Evolutionary conservation across 768 basidiomycete genomes (phyloP).

Genomic region (Exsudoporus frostii): DNA sequence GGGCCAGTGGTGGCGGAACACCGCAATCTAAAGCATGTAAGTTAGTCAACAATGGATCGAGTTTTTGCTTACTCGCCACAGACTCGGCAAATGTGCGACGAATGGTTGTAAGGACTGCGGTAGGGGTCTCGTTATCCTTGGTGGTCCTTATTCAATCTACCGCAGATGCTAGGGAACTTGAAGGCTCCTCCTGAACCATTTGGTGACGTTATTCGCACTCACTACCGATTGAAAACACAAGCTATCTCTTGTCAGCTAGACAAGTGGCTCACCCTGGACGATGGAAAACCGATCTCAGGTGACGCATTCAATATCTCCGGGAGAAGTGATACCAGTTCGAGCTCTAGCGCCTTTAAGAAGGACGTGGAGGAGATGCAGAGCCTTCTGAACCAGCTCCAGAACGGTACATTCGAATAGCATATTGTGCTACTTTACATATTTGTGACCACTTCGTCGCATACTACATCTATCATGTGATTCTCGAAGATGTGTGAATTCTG

Average conservation of each 20-base stretch:
- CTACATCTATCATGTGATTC: slow-evolving; percentile 16
- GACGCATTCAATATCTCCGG: slow-evolving; percentile 51
- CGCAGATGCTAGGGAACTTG: slow-evolving; percentile 80
- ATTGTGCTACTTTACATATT: neutral
- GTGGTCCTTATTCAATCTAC: slow-evolving; percentile 10
- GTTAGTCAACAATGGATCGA: slow-evolving; percentile 18
- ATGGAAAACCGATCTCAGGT: slow-evolving; percentile 53
- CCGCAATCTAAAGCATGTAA: slow-evolving; percentile 75
- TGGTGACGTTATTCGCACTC: slow-evolving; percentile 81
- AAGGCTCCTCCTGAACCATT: slow-evolving; percentile 84
- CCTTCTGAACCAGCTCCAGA: slow-evolving; percentile 47
- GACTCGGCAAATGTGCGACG: slow-evolving; percentile 91
- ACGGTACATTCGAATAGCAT: slow-evolving; percentile 20
- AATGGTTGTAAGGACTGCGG: slow-evolving; percentile 89
- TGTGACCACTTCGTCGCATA: neutral
- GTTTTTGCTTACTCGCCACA: slow-evolving; percentile 30
- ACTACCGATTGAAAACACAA: slow-evolving; percentile 82
- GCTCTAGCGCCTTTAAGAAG: slow-evolving; percentile 58
- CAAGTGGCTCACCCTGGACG: slow-evolving; percentile 73
- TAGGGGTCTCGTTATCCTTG: slow-evolving; percentile 32
- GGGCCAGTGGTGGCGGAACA: slow-evolving; percentile 71
- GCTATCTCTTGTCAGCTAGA: slow-evolving; percentile 72
- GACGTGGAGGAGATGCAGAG: slow-evolving; percentile 73
- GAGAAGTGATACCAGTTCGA: slow-evolving; percentile 40
- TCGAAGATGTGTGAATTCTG: neutral